Base-by-base conservation (phyloP, 495 filamentous ascomycete species). In the Choiromyces venosus region DNA sequence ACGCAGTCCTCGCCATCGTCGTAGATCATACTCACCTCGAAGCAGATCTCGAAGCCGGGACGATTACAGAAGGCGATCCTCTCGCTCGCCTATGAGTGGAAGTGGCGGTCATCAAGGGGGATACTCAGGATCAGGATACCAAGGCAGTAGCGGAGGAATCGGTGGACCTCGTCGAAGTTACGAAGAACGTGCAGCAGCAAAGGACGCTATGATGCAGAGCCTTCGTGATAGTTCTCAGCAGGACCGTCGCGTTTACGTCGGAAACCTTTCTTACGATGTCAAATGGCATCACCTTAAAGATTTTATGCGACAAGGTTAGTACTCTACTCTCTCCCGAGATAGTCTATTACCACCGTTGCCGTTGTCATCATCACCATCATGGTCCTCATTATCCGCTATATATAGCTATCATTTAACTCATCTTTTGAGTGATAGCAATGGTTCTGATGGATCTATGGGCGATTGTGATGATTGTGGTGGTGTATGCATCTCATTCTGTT, bases 231-330 rank as follows among this genome's bases (percentile, higher is more conserved):
- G 91, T 21, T 98, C 95, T 77, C 95, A 97, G 83, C 95, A 98
- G 85, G 95, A 98, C 86, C 94, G 95, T 79, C 93, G 94, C 61
- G 95, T 99, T 88, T 99, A 99, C 85, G 96, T 99, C 82, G 95
- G 95, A 84, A 99, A 99, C 81, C 87, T 99, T 76, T 93, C 93
- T 61, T 99, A 99, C 85, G 95, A 99, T 88, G 95, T 99, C 79
- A 99, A 99, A 85, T 99, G 96, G 96, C 94, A 97, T 86, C 94
- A 97, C 80, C 88, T 99, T 64, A 99, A 99, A 86, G 95, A 99
- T 86, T 98, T 98, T 83, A 99, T 99, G 95, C 89, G 95, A 88
- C 91, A 97, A 89, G 95, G 95, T 98, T 84, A 86, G 91, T 87
- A 76, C n/a, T 67, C 68, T 37, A 35, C 33, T 44, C 37, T 71